phyloP scores from a whole-genome alignment of 2,329 filamentous ascomycete genomes.

The Corynespora cassiicola region DNA sequence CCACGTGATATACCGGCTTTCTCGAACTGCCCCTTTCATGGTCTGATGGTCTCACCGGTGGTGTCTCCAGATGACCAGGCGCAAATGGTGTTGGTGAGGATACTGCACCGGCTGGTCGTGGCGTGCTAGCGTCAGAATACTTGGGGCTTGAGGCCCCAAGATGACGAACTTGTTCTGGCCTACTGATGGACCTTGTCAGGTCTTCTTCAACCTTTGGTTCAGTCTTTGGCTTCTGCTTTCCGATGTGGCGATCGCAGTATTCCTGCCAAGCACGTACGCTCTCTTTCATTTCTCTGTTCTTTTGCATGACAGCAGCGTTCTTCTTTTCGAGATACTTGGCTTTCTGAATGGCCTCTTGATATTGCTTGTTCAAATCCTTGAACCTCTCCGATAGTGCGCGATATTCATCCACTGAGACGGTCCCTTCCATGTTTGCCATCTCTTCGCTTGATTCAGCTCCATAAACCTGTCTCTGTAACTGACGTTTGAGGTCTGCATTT shows the following conservation, averaged over 20 bases:
- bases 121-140: conserved; percentile 21
- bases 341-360: conserved; percentile 32
- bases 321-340: conserved; percentile 42
- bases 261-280: conserved; percentile 46
- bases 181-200: conserved; percentile 7
- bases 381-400: conserved; percentile 35
- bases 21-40: no score
- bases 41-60: no score
- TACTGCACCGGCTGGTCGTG: no score
- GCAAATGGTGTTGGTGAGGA: no score
- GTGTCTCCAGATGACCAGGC: no score
- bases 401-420: conserved; percentile 29
- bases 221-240: conserved; percentile 26
- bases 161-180: no score
- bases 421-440: conserved; percentile 1
- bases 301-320: conserved; percentile 39
- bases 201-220: conserved; percentile 15
- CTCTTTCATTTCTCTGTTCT: conserved; percentile 48
- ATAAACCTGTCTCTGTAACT: conserved; percentile 17
- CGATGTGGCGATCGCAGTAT: conserved; percentile 39
- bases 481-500: conserved; percentile 25
- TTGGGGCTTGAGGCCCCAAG: conserved; percentile 32
- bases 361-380: conserved; percentile 38
- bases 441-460: conserved; percentile 2
- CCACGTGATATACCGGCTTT: no score